Conservation (phyloP, 208 protist species). For the Spongospora subterranea region DNA sequence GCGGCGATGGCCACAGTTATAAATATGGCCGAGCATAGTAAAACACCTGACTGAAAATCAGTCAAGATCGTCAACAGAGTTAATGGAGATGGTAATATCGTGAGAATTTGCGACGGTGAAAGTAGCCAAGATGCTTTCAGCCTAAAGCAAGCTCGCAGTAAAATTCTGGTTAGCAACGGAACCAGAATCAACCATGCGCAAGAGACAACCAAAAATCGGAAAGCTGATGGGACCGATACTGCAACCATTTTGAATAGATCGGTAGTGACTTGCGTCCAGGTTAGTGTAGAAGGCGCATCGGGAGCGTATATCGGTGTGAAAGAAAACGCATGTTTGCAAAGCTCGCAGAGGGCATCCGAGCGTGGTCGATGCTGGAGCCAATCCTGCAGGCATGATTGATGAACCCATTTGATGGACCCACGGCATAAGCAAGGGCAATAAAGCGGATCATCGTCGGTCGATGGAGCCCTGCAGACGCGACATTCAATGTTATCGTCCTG, state of each 20-base stretch:
- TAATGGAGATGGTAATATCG: not conserved
- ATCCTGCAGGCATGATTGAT: constrained; percentile 47
- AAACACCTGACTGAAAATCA: constrained; percentile 28
- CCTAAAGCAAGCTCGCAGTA: constrained; percentile 40
- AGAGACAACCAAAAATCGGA: not conserved
- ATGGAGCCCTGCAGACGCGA: not conserved
- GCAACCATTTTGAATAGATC: not conserved
- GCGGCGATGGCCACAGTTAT: not conserved
- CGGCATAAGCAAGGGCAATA: constrained; percentile 27
- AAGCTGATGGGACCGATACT: not conserved
- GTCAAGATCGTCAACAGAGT: not conserved
- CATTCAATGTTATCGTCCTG: not conserved
- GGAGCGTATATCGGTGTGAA: constrained; percentile 43
- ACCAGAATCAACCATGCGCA: not conserved
- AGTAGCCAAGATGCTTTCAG: not conserved
- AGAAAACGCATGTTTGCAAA: constrained; percentile 4
- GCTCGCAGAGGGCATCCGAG: constrained; percentile 18
- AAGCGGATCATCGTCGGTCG: constrained; percentile 13
- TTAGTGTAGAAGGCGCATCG: not conserved
- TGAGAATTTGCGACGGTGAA: not conserved
- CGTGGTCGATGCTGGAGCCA: constrained; percentile 15
- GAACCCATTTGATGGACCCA: constrained; percentile 49
- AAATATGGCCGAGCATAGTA: constrained; percentile 42
- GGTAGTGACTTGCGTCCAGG: not conserved
- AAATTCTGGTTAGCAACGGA: not conserved